Percentiles rank a stretch among this genome's conserved stretches.
Conservation (phyloP, 2,329 filamentous ascomycete genomes). For the Colletotrichum spinosum region DNA sequence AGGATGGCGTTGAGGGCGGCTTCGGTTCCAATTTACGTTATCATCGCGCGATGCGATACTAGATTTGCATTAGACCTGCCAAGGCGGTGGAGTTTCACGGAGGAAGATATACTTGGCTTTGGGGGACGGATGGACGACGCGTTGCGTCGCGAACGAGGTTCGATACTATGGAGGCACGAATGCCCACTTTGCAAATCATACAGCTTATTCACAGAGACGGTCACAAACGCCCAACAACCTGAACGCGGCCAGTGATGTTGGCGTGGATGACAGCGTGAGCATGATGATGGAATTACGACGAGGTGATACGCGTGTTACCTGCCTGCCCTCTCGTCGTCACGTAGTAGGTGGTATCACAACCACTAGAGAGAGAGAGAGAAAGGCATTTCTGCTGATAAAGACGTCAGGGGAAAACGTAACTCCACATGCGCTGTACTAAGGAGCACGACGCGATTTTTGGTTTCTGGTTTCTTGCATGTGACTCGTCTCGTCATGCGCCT, state of each 20-base stretch:
- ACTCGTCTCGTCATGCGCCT: not conserved
- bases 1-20: conserved; percentile 14
- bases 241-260: too few relatives aligned
- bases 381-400: too few relatives aligned
- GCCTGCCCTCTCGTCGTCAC: too few relatives aligned
- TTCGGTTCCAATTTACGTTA: conserved; percentile 4
- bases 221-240: too few relatives aligned
- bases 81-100: conserved; percentile 16
- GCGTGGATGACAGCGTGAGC: too few relatives aligned
- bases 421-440: too few relatives aligned
- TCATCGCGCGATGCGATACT: conserved; percentile 7
- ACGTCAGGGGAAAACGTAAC: too few relatives aligned
- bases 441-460: not conserved
- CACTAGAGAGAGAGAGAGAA: too few relatives aligned
- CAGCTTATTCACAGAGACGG: not conserved
- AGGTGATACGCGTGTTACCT: too few relatives aligned
- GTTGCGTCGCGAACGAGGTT: conserved; percentile 6
- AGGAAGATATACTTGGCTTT: conserved; percentile 8
- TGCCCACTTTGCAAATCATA: not conserved
- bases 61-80: conserved; percentile 34
- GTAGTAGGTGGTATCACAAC: too few relatives aligned
- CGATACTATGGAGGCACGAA: not conserved
- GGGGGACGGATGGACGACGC: not conserved
- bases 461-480: conserved; percentile 3
- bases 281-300: too few relatives aligned